A percentile compares a stretch with the other conserved stretches of the same genome.
Conservation (phyloP, 805 yeast genomes). For the Vanderwaltozyma verrucispora region DNA sequence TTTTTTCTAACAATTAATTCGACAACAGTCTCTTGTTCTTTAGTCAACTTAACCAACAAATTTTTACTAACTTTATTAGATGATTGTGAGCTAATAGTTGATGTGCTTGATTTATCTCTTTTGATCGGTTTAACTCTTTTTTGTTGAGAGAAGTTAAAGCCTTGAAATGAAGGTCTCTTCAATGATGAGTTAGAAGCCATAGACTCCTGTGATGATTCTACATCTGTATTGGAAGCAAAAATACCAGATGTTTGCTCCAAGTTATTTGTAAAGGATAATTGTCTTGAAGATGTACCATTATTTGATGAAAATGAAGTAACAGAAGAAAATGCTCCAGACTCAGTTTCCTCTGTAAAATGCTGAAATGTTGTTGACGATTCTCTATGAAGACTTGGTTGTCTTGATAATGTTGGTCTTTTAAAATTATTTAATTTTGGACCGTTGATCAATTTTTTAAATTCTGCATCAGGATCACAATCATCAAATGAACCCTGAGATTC, state of each 20-base stretch:
- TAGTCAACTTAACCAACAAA: constrained; percentile 19
- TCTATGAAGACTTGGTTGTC: neutral
- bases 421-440: constrained; percentile 19
- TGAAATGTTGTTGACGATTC: neutral
- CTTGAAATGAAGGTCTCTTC: constrained; percentile 9
- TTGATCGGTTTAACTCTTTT: constrained; percentile 13
- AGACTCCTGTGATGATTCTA: neutral
- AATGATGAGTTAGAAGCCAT: constrained; percentile 7
- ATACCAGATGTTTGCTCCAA: neutral
- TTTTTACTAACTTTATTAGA: neutral
- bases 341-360: neutral
- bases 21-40: constrained; percentile 45
- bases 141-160: constrained; percentile 9
- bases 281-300: constrained; percentile 4
- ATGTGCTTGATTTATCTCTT: neutral
- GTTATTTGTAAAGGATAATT: constrained; percentile 9
- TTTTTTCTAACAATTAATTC: constrained; percentile 41
- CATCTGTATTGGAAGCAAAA: neutral
- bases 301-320: constrained; percentile 1
- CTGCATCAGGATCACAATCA: constrained; percentile 22
- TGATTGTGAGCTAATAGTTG: neutral
- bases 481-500: constrained; percentile 27
- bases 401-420: constrained; percentile 7
- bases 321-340: neutral
- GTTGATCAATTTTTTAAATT: constrained; percentile 12